Base-by-base conservation (phyloP, 106 monocot genomes). In the Acorus gramineus region DNA sequence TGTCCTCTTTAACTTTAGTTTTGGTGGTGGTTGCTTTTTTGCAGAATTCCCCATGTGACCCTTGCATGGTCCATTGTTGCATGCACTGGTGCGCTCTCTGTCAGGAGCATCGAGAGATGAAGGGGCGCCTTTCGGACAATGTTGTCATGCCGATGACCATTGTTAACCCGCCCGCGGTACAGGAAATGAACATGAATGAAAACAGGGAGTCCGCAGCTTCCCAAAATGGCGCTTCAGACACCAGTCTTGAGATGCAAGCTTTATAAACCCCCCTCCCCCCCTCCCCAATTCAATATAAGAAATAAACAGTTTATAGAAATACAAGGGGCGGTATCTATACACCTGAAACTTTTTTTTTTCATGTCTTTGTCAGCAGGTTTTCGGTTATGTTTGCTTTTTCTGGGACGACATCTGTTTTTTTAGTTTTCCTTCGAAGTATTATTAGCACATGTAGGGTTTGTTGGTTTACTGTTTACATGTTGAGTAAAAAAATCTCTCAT, bases 71-170 rank as follows among this genome's bases (percentile, higher is more conserved):
- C 42, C 94, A 94, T 63, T 94, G 94, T 71, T 94, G 89, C 71
- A 60, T 94, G 84, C 94, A 94, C 49, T 89, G 94, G 89, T 89
- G 94, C 58, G 89, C 94, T 4, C 72, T 84, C 47, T 94, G 94
- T 55, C 94, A 94, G 59, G 94, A 94, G 69, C 86, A 94, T 59
- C 73, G 94, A 14, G 94, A 94, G 73, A 89, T 89, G 89, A 90
- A 78, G 70, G 73, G 74, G n/a, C 86, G 73, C 45, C 81, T 94
- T 45, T 79, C 89, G 12, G 86, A 86, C 13, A 80, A 76, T 66
- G 14, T 70, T n/a, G 77, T 74, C 12, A 70, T 66, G 74, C 84
- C 74, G 6, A 88, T 93, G 85, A 86, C 89, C 2, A 62, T 94
- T n/a, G 76, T 90, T 3, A 94, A 90, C 60, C 80, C 94, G 4